Conservation (phyloP, 2,329 filamentous ascomycete genomes). For the Dryadomyces sulphureus region DNA sequence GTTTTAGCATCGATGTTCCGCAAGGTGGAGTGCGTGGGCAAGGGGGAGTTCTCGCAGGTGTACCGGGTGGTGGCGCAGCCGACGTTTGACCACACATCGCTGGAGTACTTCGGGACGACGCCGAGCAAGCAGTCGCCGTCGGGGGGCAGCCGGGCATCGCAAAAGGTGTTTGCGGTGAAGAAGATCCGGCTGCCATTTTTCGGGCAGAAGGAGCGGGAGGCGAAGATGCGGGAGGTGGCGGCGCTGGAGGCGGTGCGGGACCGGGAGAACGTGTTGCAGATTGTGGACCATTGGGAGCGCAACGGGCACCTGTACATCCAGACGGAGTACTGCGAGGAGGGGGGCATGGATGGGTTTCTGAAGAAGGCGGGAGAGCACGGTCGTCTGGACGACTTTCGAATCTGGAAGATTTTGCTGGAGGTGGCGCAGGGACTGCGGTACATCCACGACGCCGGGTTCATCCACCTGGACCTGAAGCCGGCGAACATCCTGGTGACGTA, state of each 20-base stretch:
- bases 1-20: conserved; percentile 63
- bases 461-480: conserved; percentile 74
- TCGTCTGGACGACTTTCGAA: conserved; percentile 87
- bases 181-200: conserved; percentile 72
- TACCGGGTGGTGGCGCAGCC: conserved; percentile 52
- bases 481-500: conserved; percentile 73
- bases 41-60: conserved; percentile 87
- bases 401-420: conserved; percentile 95
- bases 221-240: conserved; percentile 71
- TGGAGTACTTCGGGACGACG: conserved; percentile 19
- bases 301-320: conserved; percentile 85
- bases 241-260: conserved; percentile 63
- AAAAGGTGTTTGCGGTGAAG: conserved; percentile 78
- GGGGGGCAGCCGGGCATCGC: conserved; percentile 25
- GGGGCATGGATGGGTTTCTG: conserved; percentile 76
- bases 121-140: conserved; percentile 6
- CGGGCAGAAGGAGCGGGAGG: conserved; percentile 65
- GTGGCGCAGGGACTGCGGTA: conserved; percentile 72
- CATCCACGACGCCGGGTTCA: conserved; percentile 77
- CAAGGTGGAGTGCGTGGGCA: conserved; percentile 65
- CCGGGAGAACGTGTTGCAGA: conserved; percentile 73
- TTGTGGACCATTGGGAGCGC: conserved; percentile 78
- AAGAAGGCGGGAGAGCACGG: conserved; percentile 70
- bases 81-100: conserved; percentile 14
- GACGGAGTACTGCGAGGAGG: conserved; percentile 92